Base-by-base conservation (phyloP, 192 early-diverging fungal genomes). In the Geranomyces variabilis region DNA sequence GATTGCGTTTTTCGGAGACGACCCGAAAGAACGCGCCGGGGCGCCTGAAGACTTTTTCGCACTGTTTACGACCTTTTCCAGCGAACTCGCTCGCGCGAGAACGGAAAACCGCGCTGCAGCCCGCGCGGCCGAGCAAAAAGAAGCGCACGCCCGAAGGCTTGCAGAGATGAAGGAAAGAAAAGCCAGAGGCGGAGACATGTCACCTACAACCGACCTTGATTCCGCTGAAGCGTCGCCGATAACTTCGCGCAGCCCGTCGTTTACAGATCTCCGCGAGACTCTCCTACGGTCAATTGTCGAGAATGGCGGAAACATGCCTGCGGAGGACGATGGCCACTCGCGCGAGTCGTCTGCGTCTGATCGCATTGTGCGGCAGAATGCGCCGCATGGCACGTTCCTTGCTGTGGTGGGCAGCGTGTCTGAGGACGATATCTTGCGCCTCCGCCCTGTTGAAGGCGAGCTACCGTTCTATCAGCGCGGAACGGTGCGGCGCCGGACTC, bases 41-140 rank as follows among this genome's bases (percentile, higher is more conserved):
- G 43, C 73, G 3, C 79, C 82, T 5, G 76, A 86, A 66, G 66
- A 74, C 10, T 79, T 86, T 48, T 86, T 84, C 87, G 41, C 88
- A 78, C 69, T 94, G 91, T 67, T 92, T 90, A 59, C 92, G 92
- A 55, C 90, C 77, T 77, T 93, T 86, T 47, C 66, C 30, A 31
- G 24, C 22, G 73, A 53, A 17, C 41, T 75, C 6, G 36, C 43
- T 43, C 21, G 57, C 63, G 74, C 74, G 57, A 12, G 47, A 22
- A 41, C 12, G n/a, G 74, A 75, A 8, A 75, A 69, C 28, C 61
- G 63, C 49, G 48, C 60, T 14, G 47, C 60, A 4, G 61, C 63
- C 22, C 22, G 63, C 9, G 21, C n/a, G 22, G 17, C 44, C 51
- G 10, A 44, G 58, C 73, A 75, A 43, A 57, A 67, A 31, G 73